Base-by-base conservation (phyloP, 192 early-diverging fungal genomes). In the Linnemannia hyalina region DNA sequence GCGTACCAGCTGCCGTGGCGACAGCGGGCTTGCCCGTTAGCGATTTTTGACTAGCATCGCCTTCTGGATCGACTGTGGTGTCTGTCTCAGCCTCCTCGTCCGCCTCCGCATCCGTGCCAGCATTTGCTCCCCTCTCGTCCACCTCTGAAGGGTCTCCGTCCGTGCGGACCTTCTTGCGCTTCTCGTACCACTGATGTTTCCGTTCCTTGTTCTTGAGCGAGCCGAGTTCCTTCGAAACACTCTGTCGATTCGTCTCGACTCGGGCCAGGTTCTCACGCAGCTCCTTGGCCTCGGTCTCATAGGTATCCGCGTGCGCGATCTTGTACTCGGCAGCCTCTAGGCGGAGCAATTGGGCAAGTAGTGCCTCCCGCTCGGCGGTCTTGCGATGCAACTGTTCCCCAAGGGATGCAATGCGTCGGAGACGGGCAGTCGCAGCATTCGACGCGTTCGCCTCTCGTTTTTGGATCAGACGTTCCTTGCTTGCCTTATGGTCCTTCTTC, bases 121-220 rank as follows among this genome's bases (percentile, higher is more conserved):
- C 72, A 68, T 82, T 73, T 7, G 54, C 26, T 32, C 36, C 38
- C 46, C 77, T 82, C 38, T 83, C 76, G 13, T 83, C 82, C 29
- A 70, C 76, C 11, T 81, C 80, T 16, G 81, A 82, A 0, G 40
- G 81, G 1, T 63, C 75, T 13, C n/a, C 65, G 11, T 82, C 83
- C 9, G 68, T 77, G 22, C 80, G 78, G 44, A 81, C 73, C 42
- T 86, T 79, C 65, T 92, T 91, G 40, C 85, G 82, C 76, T 88
- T 88, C 69, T 92, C 90, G 36, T 92, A 92, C 92, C 92, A 92
- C 68, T 91, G 92, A 74, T 92, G 92, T 75, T 92, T 92, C 65
- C 92, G 88, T 77, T 92, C 92, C 77, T 92, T 90, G 35, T 88
- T 85, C 71, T 89, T 90, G 18, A 91, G 80, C 11, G 76, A 83